Evolutionary conservation across 305 asterid species (phyloP).

Genomic region (Rubia balearica): DNA sequence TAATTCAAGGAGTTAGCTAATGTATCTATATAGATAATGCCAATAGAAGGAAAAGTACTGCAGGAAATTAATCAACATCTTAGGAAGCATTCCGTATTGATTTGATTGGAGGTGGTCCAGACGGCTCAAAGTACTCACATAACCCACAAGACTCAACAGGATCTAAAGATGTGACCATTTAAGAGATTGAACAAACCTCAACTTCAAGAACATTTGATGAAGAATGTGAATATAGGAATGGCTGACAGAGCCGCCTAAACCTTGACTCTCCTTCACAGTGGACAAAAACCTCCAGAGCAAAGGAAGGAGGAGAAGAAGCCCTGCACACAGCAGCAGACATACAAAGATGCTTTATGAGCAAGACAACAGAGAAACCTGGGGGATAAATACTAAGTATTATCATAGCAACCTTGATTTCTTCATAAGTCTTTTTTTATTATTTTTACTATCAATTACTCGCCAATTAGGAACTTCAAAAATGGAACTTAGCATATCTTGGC

Average conservation of each 20-base stretch:
- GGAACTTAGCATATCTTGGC: neutral
- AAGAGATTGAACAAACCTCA: conserved; percentile 51
- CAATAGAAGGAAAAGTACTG: neutral
- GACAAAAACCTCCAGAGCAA: conserved; percentile 84
- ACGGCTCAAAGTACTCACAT: neutral
- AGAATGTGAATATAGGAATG: conserved; percentile 88
- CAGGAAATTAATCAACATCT: neutral
- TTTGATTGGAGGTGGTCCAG: neutral
- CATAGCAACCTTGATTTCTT: neutral
- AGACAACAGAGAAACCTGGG: neutral
- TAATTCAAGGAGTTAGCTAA: neutral
- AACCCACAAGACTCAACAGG: neutral
- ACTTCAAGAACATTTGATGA: conserved; percentile 91
- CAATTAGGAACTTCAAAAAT: neutral
- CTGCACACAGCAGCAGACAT: conserved; percentile 28
- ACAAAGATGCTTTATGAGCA: conserved; percentile 1
- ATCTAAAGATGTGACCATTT: conserved; percentile 4
- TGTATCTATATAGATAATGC: neutral
- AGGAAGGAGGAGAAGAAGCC: conserved; percentile 89
- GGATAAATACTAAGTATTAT: neutral
- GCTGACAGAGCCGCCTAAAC: conserved; percentile 88
- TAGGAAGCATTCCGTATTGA: neutral
- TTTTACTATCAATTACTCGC: neutral
- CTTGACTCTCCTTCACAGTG: conserved; percentile 93
- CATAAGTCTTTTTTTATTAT: neutral